A percentile compares a stretch with the other conserved stretches of the same genome.
These are phyloP conservation scores for Hordeum marinum DNA, from an alignment of 176 grass and related monocot genomes.

Conservation along the genomic window DNA sequence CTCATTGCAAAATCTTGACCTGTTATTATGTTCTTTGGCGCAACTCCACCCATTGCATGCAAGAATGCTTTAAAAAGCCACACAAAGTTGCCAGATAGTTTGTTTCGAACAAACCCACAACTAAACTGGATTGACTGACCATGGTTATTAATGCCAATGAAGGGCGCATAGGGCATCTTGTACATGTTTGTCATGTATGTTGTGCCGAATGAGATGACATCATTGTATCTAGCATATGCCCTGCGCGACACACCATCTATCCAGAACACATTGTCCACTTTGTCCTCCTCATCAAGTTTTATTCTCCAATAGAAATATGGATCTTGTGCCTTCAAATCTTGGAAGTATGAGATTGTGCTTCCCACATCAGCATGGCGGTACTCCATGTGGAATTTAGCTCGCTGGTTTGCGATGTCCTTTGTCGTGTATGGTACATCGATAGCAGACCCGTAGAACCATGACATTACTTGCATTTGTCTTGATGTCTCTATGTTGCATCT, in stretches of 20 bases:
- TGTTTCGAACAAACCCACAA: background rate
- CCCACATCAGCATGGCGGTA: background rate
- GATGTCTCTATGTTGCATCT: background rate
- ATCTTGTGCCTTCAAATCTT: background rate
- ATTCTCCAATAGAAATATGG: background rate
- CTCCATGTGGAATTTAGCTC: background rate
- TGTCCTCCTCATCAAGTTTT: background rate
- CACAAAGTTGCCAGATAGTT: background rate
- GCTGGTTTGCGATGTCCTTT: background rate
- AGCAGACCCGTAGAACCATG: background rate
- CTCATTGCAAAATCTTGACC: background rate
- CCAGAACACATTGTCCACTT: background rate
- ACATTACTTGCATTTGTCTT: background rate
- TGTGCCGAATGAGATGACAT: background rate
- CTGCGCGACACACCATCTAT: background rate
- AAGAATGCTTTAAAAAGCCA: background rate
- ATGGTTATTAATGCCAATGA: background rate
- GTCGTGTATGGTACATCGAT: background rate
- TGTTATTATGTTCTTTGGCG: background rate
- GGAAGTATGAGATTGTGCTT: background rate
- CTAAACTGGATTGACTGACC: background rate
- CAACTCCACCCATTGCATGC: background rate
- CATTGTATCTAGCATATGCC: background rate
- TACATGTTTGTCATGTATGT: background rate
- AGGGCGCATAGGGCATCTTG: background rate